Base-by-base conservation (phyloP, 225 moss, liverwort and hornwort species). In the Polytrichum formosum region DNA sequence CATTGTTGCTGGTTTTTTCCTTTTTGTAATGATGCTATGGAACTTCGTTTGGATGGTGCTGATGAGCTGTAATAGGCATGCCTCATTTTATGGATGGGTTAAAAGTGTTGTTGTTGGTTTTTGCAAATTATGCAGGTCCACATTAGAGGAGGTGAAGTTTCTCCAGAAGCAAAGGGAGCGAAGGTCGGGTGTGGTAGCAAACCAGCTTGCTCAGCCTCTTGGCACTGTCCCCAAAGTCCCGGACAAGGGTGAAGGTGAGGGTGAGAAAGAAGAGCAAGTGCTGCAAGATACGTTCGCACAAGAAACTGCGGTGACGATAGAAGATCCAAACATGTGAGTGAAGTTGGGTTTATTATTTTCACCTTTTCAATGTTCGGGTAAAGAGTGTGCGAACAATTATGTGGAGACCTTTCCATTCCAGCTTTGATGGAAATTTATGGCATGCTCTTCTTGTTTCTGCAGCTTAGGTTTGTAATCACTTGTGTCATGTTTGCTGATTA, bases 261-360 rank as follows among this genome's bases (percentile, higher is more conserved):
- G 93, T 67, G 92, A 97, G 70, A 94, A 94, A 70, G 96, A 97
- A 71, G 96, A 97, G 84, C 91, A 89, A 26, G 96, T 97, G 4
- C 72, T 97, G 83, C 96, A 97, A 80, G 93, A 97, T 65, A 97
- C 92, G 1, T 92, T 92, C 53, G 92, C 92, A 31, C 92, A 90
- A 77, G 92, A 92, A 84, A 92, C 92, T 30, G 84, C 88, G 26
- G 87, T 97, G 6, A 97, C 93, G 53, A 89, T 94, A 23, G 93
- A 97, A 85, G 96, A 97, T 71, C 96, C 93, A 26, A 97, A 94
- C 76, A 92, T 97, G 96, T 93, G 81, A 79, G 83, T 72, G 22
- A 19, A 56, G 78, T 7, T 3, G 13, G 46, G 46, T 46, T 46
- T 46, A 16, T 46, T 46, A 13, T 46, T 16, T 37, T 46, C 46